Conservation (phyloP, 306 rosid genomes). For the Parietaria judaica region DNA sequence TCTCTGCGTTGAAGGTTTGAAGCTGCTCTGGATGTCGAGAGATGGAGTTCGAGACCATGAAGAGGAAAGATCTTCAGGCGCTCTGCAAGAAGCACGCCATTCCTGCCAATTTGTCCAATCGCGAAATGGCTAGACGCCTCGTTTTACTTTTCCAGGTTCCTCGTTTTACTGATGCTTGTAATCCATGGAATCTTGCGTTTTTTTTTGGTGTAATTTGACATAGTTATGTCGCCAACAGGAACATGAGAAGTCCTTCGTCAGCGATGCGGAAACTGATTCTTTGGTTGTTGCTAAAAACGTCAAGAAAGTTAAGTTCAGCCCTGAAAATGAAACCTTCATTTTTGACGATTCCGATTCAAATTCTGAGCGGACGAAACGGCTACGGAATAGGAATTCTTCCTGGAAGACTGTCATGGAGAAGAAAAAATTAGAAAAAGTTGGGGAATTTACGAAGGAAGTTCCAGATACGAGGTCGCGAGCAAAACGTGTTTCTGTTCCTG, state of each 20-base stretch:
- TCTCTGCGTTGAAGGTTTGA: no score
- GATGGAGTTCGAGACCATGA: slow-evolving; percentile 37
- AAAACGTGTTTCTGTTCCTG: neutral
- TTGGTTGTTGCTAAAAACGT: neutral
- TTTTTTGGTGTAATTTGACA: neutral
- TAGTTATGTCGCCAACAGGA: slow-evolving; percentile 8
- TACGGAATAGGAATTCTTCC: slow-evolving; percentile 7
- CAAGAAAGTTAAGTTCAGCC: slow-evolving; percentile 30
- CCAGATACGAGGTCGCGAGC: slow-evolving; percentile 15
- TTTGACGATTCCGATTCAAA: slow-evolving; percentile 18
- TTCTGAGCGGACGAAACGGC: slow-evolving; percentile 13
- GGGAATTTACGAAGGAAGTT: neutral
- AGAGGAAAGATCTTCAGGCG: slow-evolving; percentile 37
- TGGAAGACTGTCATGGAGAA: neutral
- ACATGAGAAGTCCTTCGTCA: slow-evolving; percentile 1
- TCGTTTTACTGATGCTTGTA: neutral
- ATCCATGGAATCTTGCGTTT: no score
- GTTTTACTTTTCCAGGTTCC: slow-evolving; percentile 26
- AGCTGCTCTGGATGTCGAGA: neutral
- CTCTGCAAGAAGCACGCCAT: slow-evolving; percentile 41
- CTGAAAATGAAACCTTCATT: slow-evolving; percentile 21
- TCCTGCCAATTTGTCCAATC: slow-evolving; percentile 37
- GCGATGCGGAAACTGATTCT: slow-evolving; percentile 9
- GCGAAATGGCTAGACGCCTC: slow-evolving; percentile 36
- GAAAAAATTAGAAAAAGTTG: slow-evolving; percentile 1